Conservation (phyloP, 2,329 filamentous ascomycete species). For the Acephala macrosclerotiorum region DNA sequence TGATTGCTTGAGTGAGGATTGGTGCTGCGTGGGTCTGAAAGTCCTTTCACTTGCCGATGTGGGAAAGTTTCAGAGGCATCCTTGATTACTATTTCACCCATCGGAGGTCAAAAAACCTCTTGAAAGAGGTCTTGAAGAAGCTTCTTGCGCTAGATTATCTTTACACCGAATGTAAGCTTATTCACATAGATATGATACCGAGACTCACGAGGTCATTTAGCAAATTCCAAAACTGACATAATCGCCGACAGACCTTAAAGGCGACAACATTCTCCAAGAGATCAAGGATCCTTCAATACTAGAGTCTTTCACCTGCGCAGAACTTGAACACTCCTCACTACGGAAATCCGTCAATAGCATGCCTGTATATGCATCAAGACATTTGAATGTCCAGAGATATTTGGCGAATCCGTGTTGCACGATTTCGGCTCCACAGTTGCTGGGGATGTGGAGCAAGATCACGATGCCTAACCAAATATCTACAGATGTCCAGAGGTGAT, state of each 20-base stretch:
- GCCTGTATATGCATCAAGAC: slow-evolving; percentile 51
- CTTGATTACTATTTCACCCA: too few relatives aligned
- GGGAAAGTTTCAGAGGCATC: too few relatives aligned
- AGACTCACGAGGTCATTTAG: too few relatives aligned
- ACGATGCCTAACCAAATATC: slow-evolving; percentile 49
- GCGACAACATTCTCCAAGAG: slow-evolving; percentile 54
- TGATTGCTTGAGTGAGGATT: too few relatives aligned
- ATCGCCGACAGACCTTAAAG: slow-evolving; percentile 49
- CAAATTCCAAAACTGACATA: too few relatives aligned
- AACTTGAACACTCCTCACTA: slow-evolving; percentile 49
- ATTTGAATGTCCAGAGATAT: slow-evolving; percentile 45
- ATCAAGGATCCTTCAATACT: slow-evolving; percentile 47
- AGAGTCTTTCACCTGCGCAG: slow-evolving; percentile 48
- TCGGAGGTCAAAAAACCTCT: too few relatives aligned
- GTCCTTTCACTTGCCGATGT: too few relatives aligned
- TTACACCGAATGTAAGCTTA: too few relatives aligned
- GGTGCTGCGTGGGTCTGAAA: too few relatives aligned
- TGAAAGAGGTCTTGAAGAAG: too few relatives aligned
- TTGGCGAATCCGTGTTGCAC: slow-evolving; percentile 49
- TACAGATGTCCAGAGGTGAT: slow-evolving; percentile 56
- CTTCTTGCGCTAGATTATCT: too few relatives aligned
- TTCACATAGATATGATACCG: too few relatives aligned
- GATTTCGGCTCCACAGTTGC: slow-evolving; percentile 57
- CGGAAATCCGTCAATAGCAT: slow-evolving; percentile 51
- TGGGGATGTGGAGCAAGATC: slow-evolving; percentile 45